phyloP scores from a whole-genome alignment of 345 rosid species.

The Rubroshorea leprosula region DNA sequence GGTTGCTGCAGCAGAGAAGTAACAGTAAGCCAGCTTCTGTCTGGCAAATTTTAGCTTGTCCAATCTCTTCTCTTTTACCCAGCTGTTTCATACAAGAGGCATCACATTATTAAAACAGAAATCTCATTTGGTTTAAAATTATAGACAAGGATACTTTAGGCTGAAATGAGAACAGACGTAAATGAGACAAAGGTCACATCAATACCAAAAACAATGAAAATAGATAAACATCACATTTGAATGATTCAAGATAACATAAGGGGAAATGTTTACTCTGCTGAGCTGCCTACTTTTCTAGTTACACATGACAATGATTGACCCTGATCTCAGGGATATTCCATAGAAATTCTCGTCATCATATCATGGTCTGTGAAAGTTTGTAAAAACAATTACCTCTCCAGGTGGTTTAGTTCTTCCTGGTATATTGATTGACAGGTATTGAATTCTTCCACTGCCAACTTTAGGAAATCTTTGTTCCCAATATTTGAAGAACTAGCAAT shows the following conservation, averaged over 20 bases:
- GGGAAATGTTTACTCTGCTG: not conserved
- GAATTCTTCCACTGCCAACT: conserved; percentile 67
- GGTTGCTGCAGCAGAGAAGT: conserved; percentile 78
- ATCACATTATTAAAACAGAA: not conserved
- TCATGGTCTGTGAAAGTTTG: no score
- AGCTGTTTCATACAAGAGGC: conserved; percentile 34
- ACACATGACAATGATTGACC: not conserved
- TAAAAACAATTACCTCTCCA: conserved; percentile 45
- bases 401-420: conserved; percentile 52
- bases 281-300: not conserved
- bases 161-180: not conserved
- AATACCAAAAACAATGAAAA: not conserved
- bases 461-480: conserved; percentile 43
- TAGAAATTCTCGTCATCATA: conserved; percentile 3
- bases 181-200: conserved; percentile 2
- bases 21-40: conserved; percentile 72
- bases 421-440: conserved; percentile 58
- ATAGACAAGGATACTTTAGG: not conserved
- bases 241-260: not conserved
- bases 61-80: conserved; percentile 57
- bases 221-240: not conserved
- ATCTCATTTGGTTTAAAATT: not conserved
- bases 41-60: conserved; percentile 74
- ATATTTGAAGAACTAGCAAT: conserved; percentile 38
- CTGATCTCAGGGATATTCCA: conserved; percentile 4